A percentile compares a stretch with the other conserved stretches of the same genome.
Evolutionary conservation across 2,329 filamentous ascomycete species (phyloP).

Genomic region (Fusarium fujikuroi): DNA sequence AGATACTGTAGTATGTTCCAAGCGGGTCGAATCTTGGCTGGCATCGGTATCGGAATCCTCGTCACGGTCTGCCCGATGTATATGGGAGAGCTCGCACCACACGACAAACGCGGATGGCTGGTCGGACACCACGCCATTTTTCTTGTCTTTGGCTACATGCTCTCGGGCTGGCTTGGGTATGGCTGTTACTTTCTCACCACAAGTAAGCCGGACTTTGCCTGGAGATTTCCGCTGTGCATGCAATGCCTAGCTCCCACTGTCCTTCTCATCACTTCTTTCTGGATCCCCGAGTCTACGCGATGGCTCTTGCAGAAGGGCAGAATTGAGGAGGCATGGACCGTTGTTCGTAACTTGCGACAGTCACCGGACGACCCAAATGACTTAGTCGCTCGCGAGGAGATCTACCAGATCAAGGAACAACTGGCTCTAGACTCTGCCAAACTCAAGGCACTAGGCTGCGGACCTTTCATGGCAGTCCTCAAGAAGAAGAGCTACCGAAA

Average conservation of each 20-base stretch:
- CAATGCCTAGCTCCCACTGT: conserved; percentile 53
- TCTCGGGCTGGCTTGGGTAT: conserved; percentile 53
- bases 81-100: conserved; percentile 46
- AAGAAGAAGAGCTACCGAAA: conserved; percentile 61
- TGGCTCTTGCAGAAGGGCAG: conserved; percentile 60
- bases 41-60: conserved; percentile 54
- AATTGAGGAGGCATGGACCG: conserved; percentile 56
- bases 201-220: conserved; percentile 48
- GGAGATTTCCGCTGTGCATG: conserved; percentile 56
- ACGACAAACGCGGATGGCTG: conserved; percentile 58
- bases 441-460: conserved; percentile 51
- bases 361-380: conserved; percentile 49
- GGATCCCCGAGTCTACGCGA: conserved; percentile 56
- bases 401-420: conserved; percentile 59
- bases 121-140: conserved; percentile 61
- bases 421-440: conserved; percentile 54
- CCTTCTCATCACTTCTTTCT: conserved; percentile 49
- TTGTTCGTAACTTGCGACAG: conserved; percentile 51
- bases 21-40: conserved; percentile 57
- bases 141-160: conserved; percentile 58
- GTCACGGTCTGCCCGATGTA: conserved; percentile 51
- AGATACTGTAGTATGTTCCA: conserved; percentile 46
- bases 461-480: conserved; percentile 55
- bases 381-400: conserved; percentile 56
- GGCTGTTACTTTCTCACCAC: conserved; percentile 43